Evolutionary conservation across 2,329 filamentous ascomycete genomes (phyloP).

Genomic region (Teratosphaeria pseudoeucalypti): DNA sequence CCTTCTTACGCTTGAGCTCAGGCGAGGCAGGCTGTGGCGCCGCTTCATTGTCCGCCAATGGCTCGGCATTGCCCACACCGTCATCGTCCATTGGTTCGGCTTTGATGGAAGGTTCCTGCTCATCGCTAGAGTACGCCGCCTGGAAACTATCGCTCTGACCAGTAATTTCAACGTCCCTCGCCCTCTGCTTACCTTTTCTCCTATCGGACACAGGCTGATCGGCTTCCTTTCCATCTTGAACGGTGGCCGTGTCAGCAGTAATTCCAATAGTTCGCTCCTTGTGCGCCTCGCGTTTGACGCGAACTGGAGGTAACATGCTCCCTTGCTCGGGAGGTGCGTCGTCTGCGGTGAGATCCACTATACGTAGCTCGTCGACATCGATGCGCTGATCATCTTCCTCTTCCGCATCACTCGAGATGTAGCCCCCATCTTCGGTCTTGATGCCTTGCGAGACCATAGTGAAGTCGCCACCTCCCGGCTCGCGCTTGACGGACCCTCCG

Average conservation of each 20-base stretch:
- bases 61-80: neutral
- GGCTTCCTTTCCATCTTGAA: conserved; percentile 11
- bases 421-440: conserved; percentile 28
- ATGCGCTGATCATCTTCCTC: conserved; percentile 38
- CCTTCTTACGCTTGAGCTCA: conserved; percentile 23
- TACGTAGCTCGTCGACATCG: conserved; percentile 48
- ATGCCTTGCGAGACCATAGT: conserved; percentile 13
- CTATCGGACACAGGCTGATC: conserved; percentile 7
- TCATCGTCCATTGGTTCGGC: conserved; percentile 44
- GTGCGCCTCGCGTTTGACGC: conserved; percentile 47
- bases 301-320: conserved; percentile 39
- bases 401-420: conserved; percentile 41
- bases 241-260: conserved; percentile 25
- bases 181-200: conserved; percentile 28
- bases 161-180: conserved; percentile 34
- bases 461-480: conserved; percentile 13
- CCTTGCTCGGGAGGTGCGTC: conserved; percentile 16
- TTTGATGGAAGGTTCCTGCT: conserved; percentile 38
- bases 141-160: conserved; percentile 32
- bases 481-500: conserved; percentile 23
- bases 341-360: conserved; percentile 44
- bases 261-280: conserved; percentile 44
- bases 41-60: conserved; percentile 14
- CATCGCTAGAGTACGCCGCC: conserved; percentile 34
- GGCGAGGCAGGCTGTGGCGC: conserved; percentile 20